Conservation (phyloP, 2,329 filamentous ascomycete species). For the Zopfia rhizophila region DNA sequence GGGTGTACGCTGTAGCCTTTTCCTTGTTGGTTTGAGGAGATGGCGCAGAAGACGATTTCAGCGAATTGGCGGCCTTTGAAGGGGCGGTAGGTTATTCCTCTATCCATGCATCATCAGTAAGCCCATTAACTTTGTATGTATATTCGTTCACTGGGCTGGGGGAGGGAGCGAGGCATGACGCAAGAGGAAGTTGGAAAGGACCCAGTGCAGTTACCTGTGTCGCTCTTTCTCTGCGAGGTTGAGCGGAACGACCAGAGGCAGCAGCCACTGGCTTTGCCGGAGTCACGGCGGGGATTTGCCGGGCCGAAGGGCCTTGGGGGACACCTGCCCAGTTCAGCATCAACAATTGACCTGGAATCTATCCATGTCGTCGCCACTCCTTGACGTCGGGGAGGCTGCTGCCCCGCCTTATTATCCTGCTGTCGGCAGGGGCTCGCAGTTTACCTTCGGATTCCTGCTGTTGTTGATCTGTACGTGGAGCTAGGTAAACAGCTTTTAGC, state of each 20-base stretch:
- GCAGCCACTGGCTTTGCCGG: too few relatives aligned
- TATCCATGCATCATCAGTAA: too few relatives aligned
- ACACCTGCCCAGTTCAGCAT: neutral
- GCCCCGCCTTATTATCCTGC: constrained; percentile 84
- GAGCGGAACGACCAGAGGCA: neutral
- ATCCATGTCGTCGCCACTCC: constrained; percentile 64
- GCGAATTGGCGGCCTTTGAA: constrained; percentile 94
- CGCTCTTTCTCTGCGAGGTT: neutral
- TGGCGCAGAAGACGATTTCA: constrained; percentile 98
- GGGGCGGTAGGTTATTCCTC: constrained; percentile 94
- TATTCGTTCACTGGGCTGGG: too few relatives aligned
- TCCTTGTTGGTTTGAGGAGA: constrained; percentile 97
- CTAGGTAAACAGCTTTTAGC: too few relatives aligned
- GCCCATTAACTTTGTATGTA: too few relatives aligned
- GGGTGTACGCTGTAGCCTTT: constrained; percentile 98
- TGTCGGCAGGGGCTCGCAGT: constrained; percentile 84
- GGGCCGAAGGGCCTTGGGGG: neutral
- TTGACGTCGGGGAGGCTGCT: constrained; percentile 93
- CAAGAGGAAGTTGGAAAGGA: too few relatives aligned
- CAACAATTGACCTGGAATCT: constrained; percentile 25
- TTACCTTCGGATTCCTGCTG: constrained; percentile 80
- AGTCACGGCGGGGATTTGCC: neutral
- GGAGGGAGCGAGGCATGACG: too few relatives aligned
- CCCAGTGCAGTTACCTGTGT: too few relatives aligned
- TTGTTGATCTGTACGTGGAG: constrained; percentile 69